These are phyloP conservation scores for Rhizomucor miehei DNA, from an alignment of 371 early-diverging fungal genomes.

Conservation along the genomic window DNA sequence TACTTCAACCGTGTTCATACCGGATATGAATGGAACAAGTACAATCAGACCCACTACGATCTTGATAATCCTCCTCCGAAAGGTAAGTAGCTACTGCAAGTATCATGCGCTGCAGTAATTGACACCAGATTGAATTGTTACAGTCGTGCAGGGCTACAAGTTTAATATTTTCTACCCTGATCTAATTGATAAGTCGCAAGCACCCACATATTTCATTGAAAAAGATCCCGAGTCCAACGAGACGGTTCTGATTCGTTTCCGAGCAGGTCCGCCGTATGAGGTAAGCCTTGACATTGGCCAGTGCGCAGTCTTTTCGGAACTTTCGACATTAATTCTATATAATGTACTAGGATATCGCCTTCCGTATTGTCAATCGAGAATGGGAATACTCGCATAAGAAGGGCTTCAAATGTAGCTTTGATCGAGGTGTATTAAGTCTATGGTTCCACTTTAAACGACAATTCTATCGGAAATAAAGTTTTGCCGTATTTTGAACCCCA, in stretches of 20 bases:
- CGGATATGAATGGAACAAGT: conserved; percentile 98
- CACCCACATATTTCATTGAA: conserved; percentile 87
- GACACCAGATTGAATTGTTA: background rate
- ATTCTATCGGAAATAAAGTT: conserved; percentile 68
- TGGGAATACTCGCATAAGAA: conserved; percentile 94
- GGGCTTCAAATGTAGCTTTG: conserved; percentile 90
- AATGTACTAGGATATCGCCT: conserved; percentile 78
- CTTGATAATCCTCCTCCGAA: conserved; percentile 96
- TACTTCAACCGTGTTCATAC: conserved; percentile 95
- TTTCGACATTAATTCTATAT: background rate
- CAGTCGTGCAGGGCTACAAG: conserved; percentile 94
- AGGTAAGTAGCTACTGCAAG: conserved; percentile 7
- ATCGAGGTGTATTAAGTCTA: conserved; percentile 87
- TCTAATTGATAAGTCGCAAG: conserved; percentile 82
- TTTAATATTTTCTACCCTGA: conserved; percentile 97
- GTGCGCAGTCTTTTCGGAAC: too few species aligned
- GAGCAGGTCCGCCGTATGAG: conserved; percentile 94
- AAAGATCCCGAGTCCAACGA: conserved; percentile 72
- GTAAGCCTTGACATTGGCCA: conserved; percentile 4
- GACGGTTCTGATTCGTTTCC: conserved; percentile 85
- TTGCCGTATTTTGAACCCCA: too few species aligned
- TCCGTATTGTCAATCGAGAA: conserved; percentile 90
- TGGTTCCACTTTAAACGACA: conserved; percentile 93
- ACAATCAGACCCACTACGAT: conserved; percentile 97
- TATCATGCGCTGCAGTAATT: background rate